Evolutionary conservation across 2,329 filamentous ascomycete species (phyloP).

Genomic region (Cladosporium sp.): DNA sequence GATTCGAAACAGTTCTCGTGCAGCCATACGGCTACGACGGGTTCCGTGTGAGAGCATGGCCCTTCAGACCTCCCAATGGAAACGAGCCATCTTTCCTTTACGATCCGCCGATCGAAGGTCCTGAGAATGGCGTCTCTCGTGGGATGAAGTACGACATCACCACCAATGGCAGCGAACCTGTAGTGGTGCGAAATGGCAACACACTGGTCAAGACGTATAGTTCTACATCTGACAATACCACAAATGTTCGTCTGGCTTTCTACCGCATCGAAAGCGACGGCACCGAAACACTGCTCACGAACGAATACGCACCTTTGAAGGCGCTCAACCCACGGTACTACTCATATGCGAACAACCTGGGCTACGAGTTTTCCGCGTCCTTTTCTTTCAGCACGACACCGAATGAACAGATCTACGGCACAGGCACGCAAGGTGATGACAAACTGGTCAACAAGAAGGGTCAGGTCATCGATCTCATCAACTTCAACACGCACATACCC

Average conservation of each 20-base stretch:
- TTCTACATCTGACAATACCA: constrained; percentile 26
- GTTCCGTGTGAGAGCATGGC: constrained; percentile 38
- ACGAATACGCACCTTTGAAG: constrained; percentile 33
- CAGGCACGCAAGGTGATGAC: constrained; percentile 28
- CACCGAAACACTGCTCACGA: constrained; percentile 34
- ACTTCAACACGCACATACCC: constrained; percentile 31
- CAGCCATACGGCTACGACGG: constrained; percentile 40
- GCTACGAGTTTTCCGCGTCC: constrained; percentile 34
- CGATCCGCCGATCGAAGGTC: constrained; percentile 38
- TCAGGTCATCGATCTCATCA: constrained; percentile 28
- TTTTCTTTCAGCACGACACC: constrained; percentile 36
- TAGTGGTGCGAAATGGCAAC: constrained; percentile 35
- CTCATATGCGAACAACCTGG: constrained; percentile 29
- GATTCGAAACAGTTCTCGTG: constrained; percentile 36
- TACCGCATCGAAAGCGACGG: constrained; percentile 33
- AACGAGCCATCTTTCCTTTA: constrained; percentile 37
- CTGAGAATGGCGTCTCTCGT: constrained; percentile 29
- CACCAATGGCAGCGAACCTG: constrained; percentile 30
- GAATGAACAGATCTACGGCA: constrained; percentile 32
- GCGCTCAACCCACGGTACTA: constrained; percentile 35
- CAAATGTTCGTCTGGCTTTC: constrained; percentile 34
- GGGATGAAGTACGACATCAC: constrained; percentile 32
- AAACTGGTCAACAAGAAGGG: constrained; percentile 32
- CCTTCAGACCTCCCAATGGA: constrained; percentile 33
- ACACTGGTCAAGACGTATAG: constrained; percentile 34